These are phyloP conservation scores for Aspergillus incahuasiensis DNA, from an alignment of 495 filamentous ascomycete species.

Conservation along the genomic window DNA sequence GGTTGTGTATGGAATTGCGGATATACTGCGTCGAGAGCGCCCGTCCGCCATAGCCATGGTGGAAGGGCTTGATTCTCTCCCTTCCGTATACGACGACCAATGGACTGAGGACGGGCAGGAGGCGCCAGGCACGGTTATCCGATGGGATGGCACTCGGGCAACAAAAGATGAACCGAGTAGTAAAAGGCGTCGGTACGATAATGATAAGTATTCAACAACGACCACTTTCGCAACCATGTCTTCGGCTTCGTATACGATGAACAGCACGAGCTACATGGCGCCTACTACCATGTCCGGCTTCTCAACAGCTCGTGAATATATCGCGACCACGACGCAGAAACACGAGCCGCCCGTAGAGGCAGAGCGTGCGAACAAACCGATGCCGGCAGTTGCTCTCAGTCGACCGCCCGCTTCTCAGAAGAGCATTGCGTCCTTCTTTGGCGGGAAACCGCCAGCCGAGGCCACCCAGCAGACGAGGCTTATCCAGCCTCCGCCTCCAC, in stretches of 20 bases:
- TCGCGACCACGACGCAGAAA: slow-evolving; percentile 23
- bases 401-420: slow-evolving; percentile 32
- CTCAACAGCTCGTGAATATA: slow-evolving; percentile 41
- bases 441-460: slow-evolving; percentile 18
- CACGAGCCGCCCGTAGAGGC: slow-evolving; percentile 3
- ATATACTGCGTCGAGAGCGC: slow-evolving; percentile 55
- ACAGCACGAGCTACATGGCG: slow-evolving; percentile 28
- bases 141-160: slow-evolving; percentile 30
- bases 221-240: slow-evolving; percentile 22
- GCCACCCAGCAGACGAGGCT: not conserved
- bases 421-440: slow-evolving; percentile 39
- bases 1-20: slow-evolving; percentile 55
- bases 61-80: slow-evolving; percentile 34
- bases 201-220: slow-evolving; percentile 18
- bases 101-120: slow-evolving; percentile 60
- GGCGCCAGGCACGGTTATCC: slow-evolving; percentile 31
- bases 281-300: slow-evolving; percentile 38
- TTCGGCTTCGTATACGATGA: slow-evolving; percentile 24
- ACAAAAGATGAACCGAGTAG: slow-evolving; percentile 22
- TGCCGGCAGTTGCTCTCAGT: slow-evolving; percentile 8
- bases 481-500: slow-evolving; percentile 1
- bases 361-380: slow-evolving; percentile 17
- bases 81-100: slow-evolving; percentile 56
- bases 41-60: slow-evolving; percentile 49
- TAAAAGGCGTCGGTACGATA: slow-evolving; percentile 35